Evolutionary conservation across 768 basidiomycete genomes (phyloP).

Genomic region (Pulveroboletus ravenelii): DNA sequence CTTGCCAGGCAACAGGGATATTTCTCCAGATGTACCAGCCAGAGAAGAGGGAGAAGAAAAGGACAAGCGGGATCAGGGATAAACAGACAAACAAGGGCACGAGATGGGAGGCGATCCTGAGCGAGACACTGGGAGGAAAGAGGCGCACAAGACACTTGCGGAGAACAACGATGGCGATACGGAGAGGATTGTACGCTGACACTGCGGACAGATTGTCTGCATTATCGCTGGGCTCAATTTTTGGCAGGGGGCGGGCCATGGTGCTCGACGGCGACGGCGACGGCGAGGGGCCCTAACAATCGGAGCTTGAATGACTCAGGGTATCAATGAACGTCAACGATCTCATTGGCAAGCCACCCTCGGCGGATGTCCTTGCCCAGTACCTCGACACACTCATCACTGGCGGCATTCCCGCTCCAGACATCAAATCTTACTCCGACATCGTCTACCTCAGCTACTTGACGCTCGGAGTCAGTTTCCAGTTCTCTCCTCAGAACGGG

Average conservation of each 20-base stretch:
- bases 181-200: conserved; percentile 8
- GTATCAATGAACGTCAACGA: conserved; percentile 20
- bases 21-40: conserved; percentile 74
- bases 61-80: conserved; percentile 56
- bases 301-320: conserved; percentile 19
- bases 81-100: conserved; percentile 62
- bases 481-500: conserved; percentile 62
- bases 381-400: conserved; percentile 40
- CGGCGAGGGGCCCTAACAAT: conserved; percentile 6
- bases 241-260: conserved; percentile 21
- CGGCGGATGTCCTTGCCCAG: conserved; percentile 38
- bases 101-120: conserved; percentile 50
- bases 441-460: conserved; percentile 85
- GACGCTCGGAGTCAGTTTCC: conserved; percentile 73
- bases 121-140: conserved; percentile 11
- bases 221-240: conserved; percentile 17
- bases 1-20: conserved; percentile 66
- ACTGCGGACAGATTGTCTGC: background rate
- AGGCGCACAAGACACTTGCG: conserved; percentile 6
- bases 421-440: conserved; percentile 78
- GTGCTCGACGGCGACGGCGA: conserved; percentile 7
- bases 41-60: conserved; percentile 57
- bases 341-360: conserved; percentile 52
- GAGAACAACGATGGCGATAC: background rate
- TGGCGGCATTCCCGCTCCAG: conserved; percentile 35